Conservation (phyloP, 805 yeast species). For the Wickerhamiella sorbophila region DNA sequence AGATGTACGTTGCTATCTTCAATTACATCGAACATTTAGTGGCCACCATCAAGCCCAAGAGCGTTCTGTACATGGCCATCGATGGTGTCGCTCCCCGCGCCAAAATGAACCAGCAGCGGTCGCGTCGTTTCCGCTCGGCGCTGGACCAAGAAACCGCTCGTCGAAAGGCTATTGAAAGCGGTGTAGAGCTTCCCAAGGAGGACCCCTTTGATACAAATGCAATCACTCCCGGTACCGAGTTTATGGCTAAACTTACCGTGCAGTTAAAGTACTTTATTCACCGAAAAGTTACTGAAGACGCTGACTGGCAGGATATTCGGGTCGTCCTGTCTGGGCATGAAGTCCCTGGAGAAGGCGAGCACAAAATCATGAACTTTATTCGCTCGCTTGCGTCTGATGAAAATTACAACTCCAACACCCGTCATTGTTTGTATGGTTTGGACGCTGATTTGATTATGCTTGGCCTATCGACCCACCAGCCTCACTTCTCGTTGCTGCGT, state of each 20-base stretch:
- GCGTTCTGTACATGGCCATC: slow-evolving; percentile 87
- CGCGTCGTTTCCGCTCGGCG: slow-evolving; percentile 90
- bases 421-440: slow-evolving; percentile 90
- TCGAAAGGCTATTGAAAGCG: slow-evolving; percentile 57
- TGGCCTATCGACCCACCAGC: slow-evolving; percentile 83
- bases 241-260: slow-evolving; percentile 76
- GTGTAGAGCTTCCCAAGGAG: slow-evolving; percentile 63
- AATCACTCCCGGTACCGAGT: slow-evolving; percentile 94
- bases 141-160: slow-evolving; percentile 75
- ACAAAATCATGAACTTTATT: slow-evolving; percentile 87
- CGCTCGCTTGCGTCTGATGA: slow-evolving; percentile 63
- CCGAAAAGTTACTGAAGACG: slow-evolving; percentile 72
- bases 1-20: slow-evolving; percentile 83
- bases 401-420: slow-evolving; percentile 59
- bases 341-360: slow-evolving; percentile 98
- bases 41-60: slow-evolving; percentile 70
- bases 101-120: slow-evolving; percentile 94
- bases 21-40: slow-evolving; percentile 90
- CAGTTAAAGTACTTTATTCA: slow-evolving; percentile 78
- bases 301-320: slow-evolving; percentile 69
- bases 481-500: slow-evolving; percentile 87
- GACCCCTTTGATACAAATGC: slow-evolving; percentile 84
- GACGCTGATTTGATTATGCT: slow-evolving; percentile 94
- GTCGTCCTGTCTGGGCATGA: slow-evolving; percentile 83
- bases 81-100: slow-evolving; percentile 99